Base-by-base conservation (phyloP, 768 basidiomycete genomes). In the Tulasnella sp. region DNA sequence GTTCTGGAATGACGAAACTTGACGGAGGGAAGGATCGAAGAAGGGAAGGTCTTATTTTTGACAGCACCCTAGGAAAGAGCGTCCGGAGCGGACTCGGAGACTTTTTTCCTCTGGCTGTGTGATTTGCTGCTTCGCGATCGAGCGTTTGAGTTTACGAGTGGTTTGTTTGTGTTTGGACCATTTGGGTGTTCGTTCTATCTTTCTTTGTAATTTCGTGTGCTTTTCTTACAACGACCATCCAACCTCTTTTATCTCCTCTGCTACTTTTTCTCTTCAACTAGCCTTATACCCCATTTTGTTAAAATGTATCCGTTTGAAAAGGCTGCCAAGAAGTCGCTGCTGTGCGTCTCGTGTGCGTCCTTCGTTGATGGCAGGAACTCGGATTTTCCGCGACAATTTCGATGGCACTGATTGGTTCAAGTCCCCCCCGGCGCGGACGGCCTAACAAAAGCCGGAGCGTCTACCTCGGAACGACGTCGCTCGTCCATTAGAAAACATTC, bases 341-440 rank as follows among this genome's bases (percentile, higher is more conserved):
- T 36, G 62, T 27, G 62, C 62, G 36, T 6, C 62, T 68, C 36
- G 62, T 36, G 62, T 36, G 31, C 34, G 14, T 31, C 62, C 1
- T 36, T 68, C 31, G 62, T 36, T 27, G 31, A 68, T 68, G 62
- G 62, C 62, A 5, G 62, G 62, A 68, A 68, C 24, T 68, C 62
- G 62, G 62, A 68, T 36, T 68, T 68, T 68, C 62, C 62, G 8
- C n/a, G 62, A 68, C 62, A 68, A 68, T 68, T 44, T 36, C 62
- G 62, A 68, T 10, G 7, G 3, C 34, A 36, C 27, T 68, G 62
- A 68, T 68, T 68, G 62, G 62, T 34, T 68, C 62, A 18, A 34
- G 16, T 27, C 18, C 27, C 14, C 62, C 2, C 16, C 62, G 62
- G 27, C 2, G 27, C 31, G 31, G 31, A 68, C 27, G 52, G n/a